Conservation (phyloP, 225 moss, liverwort and hornwort species). For the Antitrichia curtipendula region DNA sequence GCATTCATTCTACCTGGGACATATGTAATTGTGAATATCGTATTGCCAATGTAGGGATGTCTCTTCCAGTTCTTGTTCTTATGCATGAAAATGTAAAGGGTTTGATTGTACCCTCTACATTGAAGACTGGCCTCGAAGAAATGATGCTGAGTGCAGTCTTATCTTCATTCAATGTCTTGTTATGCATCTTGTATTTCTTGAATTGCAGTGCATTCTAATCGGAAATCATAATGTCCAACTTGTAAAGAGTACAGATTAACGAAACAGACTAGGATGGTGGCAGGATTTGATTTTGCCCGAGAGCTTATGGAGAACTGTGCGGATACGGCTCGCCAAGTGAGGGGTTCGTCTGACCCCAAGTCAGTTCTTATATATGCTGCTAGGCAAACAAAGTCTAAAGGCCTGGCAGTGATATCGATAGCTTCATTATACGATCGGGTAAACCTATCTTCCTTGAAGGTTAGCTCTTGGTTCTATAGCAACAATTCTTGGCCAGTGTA, state of each 20-base stretch:
- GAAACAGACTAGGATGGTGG: not conserved
- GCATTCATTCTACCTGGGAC: not conserved
- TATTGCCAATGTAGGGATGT: not conserved
- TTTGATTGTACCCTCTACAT: not conserved
- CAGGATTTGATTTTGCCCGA: conserved; percentile 57
- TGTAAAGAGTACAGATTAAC: not conserved
- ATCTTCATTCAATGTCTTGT: not conserved
- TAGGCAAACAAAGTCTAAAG: conserved; percentile 43
- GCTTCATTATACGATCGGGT: conserved; percentile 60
- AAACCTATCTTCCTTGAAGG: not conserved
- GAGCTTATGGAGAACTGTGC: conserved; percentile 91
- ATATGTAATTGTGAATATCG: not conserved
- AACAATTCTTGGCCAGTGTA: not conserved
- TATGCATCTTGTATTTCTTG: not conserved
- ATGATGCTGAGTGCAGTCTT: not conserved
- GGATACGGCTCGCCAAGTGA: conserved; percentile 35
- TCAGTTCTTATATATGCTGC: conserved; percentile 53
- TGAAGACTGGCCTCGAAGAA: not conserved
- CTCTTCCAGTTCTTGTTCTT: not conserved
- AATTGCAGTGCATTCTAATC: not conserved
- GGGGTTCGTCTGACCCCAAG: conserved; percentile 39
- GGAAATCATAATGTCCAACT: not conserved
- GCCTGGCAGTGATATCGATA: conserved; percentile 58
- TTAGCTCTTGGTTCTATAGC: not conserved
- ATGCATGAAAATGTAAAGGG: not conserved